Evolutionary conservation across 202 grass and related monocot species (phyloP), one percentile per base, ranked within the genome.

Genomic region (Schoenoplectus tabernaemontani): DNA sequence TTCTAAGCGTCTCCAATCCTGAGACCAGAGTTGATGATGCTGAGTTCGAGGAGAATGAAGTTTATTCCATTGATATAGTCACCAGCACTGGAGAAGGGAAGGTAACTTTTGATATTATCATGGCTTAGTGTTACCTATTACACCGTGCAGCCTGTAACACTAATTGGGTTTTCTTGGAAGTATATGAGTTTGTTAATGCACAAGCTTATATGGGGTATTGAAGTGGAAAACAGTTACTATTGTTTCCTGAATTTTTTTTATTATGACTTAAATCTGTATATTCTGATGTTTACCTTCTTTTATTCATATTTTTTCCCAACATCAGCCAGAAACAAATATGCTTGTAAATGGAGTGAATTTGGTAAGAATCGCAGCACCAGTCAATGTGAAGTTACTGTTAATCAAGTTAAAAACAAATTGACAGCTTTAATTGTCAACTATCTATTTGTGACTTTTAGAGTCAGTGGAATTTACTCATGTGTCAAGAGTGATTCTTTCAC

Each of bases 41-140:
- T 79, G 96, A 99, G 46, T 99, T 99, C 86, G 96, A 99, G 78
- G 96, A 99, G 87, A 99, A 99, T 87, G 96, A 99, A 87, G 91
- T 99, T 9, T 99, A 99, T 83, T 91, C 96, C 37, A 89, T 99
- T 57, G 96, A 99, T 83, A 96, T 99, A 67, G 96, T 99, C 54
- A 87, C 96, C 33, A 96, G 89, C 60, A 99, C 92, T 32, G 96
- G 92, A 42, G 96, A 99, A 84, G 96, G 96, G 15, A 99, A 99
- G 92, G 96, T 99, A 22, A 73, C 37, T 57, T 57, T 59, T 0
- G 0, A n/a, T 64, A 9, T 39, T 78, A 62, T 36, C 6, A 59
- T 77, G 59, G 42, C 57, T 77, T 41, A n/a, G 4, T 16, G 36
- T 2, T 32, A 69, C 2, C 37, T 76, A 9, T 9, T 44, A 48